Base-by-base conservation (phyloP, 768 basidiomycete species). In the Boletus eberwhitei region DNA sequence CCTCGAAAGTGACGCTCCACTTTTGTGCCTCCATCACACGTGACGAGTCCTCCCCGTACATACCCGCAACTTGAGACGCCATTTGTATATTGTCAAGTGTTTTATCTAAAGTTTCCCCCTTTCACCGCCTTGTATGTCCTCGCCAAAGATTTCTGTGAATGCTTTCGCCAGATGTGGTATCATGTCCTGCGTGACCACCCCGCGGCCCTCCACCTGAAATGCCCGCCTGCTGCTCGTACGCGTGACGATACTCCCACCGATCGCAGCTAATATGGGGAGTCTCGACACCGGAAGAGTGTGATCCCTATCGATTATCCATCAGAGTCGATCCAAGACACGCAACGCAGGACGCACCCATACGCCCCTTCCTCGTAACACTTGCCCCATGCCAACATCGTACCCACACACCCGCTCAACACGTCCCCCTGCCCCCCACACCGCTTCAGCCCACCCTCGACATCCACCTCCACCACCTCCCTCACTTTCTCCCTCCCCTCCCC, bases 371-470 rank as follows among this genome's bases (percentile, higher is more conserved):
- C 93, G 68, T 90, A 98, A 63, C 90, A 93, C 68, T 88, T 90
- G 5, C 90, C 93, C 96, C 97, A 99, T 5, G 95, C 95, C 61
- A 98, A 76, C 68, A 97, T 83, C 2, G 93, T 83, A 0, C 94
- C 97, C 11, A 93, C 87, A 41, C 81, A 78, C 13, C 97, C 97
- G 62, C 87, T 89, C 52, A 98, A 70, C 36, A 99, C 85, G 71
- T 99, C 97, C 0, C 97, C 97, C 69, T 98, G 97, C 1, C 97
- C 97, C 13, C 97, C 96, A 63, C 93, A 95, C 52, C 97, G 77
- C 74, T 96, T 96, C 62, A 91, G 61, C 2, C 96, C 94, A 2
- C 97, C 97, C 50, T 82, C 73, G 0, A 78, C 73, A 58, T 88
- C 85, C 29, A 89, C 84, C 49, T 80, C 77, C 4, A 93, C 71